A percentile compares a stretch with the other conserved stretches of the same genome.
phyloP scores from a whole-genome alignment of 2,329 filamentous ascomycete genomes.

The Zasmidium angulare region DNA sequence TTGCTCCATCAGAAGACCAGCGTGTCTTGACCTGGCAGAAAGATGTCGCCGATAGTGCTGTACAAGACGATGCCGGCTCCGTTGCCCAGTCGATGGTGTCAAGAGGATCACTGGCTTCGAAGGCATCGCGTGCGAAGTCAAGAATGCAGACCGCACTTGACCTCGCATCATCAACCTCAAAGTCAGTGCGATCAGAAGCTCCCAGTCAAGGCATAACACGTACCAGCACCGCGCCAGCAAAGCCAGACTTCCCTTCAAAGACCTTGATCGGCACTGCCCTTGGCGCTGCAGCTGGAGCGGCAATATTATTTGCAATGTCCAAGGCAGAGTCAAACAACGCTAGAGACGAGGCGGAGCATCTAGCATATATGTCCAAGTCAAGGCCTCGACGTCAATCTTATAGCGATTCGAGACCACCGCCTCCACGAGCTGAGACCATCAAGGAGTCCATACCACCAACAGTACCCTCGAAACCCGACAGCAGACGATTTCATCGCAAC shows the following conservation, averaged over 20 bases:
- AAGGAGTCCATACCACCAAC: slow-evolving; percentile 6
- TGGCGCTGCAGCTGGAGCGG: slow-evolving; percentile 75
- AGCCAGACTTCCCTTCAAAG: slow-evolving; percentile 24
- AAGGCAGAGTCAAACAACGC: slow-evolving; percentile 56
- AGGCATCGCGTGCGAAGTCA: slow-evolving; percentile 23
- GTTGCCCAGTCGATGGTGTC: slow-evolving; percentile 15
- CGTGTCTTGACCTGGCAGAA: slow-evolving; percentile 49
- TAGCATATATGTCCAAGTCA: slow-evolving; percentile 23
- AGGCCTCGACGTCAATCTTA: slow-evolving; percentile 14
- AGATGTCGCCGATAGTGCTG: slow-evolving; percentile 34
- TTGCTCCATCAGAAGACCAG: slow-evolving; percentile 39
- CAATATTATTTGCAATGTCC: slow-evolving; percentile 72
- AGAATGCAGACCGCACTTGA: slow-evolving; percentile 26
- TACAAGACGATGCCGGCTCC: slow-evolving; percentile 26
- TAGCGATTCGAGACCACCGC: slow-evolving; percentile 13
- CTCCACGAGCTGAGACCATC: slow-evolving; percentile 13
- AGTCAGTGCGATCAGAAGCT: slow-evolving; percentile 20
- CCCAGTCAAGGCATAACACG: slow-evolving; percentile 19
- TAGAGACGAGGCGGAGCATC: slow-evolving; percentile 41
- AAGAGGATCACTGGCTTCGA: slow-evolving; percentile 16
- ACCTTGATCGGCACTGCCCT: slow-evolving; percentile 67
- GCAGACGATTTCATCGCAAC: slow-evolving; percentile 25
- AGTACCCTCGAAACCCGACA: slow-evolving; percentile 14
- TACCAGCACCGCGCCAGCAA: slow-evolving; percentile 19
- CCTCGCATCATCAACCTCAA: slow-evolving; percentile 26